phyloP scores from a whole-genome alignment of 805 yeast species.

The Wickerhamomyces strasburgensis region DNA sequence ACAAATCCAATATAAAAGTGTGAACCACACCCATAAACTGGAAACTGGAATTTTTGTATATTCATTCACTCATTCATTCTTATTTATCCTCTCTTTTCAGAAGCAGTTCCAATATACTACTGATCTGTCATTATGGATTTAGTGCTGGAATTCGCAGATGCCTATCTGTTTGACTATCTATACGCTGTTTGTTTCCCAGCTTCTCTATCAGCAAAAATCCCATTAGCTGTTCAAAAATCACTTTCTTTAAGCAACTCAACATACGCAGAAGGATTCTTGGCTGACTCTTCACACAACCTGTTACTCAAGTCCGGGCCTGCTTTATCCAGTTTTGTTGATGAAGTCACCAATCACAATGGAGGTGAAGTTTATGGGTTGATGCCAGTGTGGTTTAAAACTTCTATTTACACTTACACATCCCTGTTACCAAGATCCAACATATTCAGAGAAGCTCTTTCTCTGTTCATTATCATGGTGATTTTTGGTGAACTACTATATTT shows the following conservation, averaged over 20 bases:
- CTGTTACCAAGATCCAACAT: constrained; percentile 66
- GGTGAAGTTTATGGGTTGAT: constrained; percentile 54
- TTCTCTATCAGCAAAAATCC: constrained; percentile 36
- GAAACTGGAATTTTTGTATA: neutral
- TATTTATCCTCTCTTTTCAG: neutral
- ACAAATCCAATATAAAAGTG: no score
- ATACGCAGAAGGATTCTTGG: constrained; percentile 18
- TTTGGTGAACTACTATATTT: constrained; percentile 88
- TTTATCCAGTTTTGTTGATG: constrained; percentile 13
- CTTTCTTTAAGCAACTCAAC: constrained; percentile 21
- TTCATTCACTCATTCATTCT: neutral
- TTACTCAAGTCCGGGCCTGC: constrained; percentile 7
- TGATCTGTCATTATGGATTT: constrained; percentile 64
- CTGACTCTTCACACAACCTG: constrained; percentile 12
- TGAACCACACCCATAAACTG: neutral
- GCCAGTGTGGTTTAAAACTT: constrained; percentile 54
- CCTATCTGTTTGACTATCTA: constrained; percentile 64
- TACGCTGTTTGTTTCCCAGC: constrained; percentile 70
- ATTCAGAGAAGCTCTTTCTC: constrained; percentile 63
- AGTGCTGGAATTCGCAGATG: constrained; percentile 75
- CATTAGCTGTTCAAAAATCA: constrained; percentile 26
- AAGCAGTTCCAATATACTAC: no score
- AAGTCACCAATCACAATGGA: constrained; percentile 17
- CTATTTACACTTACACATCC: constrained; percentile 58
- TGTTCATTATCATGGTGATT: constrained; percentile 64